Conservation (phyloP, 176 grass and related monocot species). For the Paspalum vaginatum region DNA sequence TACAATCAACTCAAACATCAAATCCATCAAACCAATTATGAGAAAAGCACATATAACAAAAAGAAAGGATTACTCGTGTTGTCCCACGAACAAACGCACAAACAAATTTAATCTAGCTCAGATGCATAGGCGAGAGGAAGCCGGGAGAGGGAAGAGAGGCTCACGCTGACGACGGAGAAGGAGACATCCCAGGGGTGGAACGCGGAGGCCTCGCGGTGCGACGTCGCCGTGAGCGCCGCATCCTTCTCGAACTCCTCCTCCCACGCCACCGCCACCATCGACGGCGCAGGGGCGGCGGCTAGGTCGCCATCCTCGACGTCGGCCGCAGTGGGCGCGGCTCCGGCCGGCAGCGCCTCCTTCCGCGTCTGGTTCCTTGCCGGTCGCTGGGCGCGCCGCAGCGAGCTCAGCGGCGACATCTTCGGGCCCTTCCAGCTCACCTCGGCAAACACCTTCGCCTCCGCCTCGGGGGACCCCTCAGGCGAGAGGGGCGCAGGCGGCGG, state of each 20-base stretch:
- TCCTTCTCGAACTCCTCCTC: conserved; percentile 86
- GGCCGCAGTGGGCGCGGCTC: neutral
- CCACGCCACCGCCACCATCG: conserved; percentile 53
- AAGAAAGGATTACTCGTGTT: neutral
- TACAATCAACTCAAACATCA: conserved; percentile 17
- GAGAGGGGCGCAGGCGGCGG: neutral
- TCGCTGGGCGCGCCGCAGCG: conserved; percentile 61
- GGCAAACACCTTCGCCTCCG: conserved; percentile 44
- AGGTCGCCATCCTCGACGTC: conserved; percentile 46
- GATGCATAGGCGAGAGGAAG: neutral
- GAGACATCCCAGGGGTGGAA: conserved; percentile 85
- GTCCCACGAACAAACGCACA: neutral
- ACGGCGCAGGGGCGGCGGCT: conserved; percentile 11
- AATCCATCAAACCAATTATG: conserved; percentile 15
- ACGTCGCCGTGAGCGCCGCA: conserved; percentile 52
- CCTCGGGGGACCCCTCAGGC: conserved; percentile 25
- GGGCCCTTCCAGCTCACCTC: conserved; percentile 81
- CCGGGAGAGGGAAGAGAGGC: conserved; percentile 21
- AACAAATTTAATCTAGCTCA: neutral
- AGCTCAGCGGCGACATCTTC: conserved; percentile 60
- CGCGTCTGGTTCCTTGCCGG: conserved; percentile 74
- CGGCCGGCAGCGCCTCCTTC: conserved; percentile 55
- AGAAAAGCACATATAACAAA: neutral
- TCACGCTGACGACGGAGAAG: conserved; percentile 83
- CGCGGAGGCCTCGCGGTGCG: conserved; percentile 58